Evolutionary conservation across 805 yeast species (phyloP), one percentile per base, ranked within the genome.

Genomic region (Ogataea kodamae): DNA sequence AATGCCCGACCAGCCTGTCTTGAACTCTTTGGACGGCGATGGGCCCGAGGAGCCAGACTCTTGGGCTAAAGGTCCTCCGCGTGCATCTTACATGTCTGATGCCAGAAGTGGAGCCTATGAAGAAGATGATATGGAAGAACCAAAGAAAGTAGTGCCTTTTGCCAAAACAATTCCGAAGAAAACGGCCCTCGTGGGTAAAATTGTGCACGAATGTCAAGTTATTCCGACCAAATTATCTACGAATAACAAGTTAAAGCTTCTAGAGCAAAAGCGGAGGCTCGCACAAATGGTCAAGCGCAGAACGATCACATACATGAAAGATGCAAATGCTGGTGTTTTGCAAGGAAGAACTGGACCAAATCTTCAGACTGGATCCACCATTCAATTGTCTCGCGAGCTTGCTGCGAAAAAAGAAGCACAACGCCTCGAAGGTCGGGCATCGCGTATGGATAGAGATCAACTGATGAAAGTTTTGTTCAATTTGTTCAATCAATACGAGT

Each of bases 371-470:
- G 67, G 83, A 46, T 66, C 76, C 48, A 75, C 80, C 16, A 79
- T 89, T 18, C 72, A 76, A 25, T 81, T 87, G 67, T 72, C 87
- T 54, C 66, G 68, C 37, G 78, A 70, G 47, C 68, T 69, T 49
- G 65, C 70, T 15, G 64, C 55, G 25, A 72, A 86, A 63, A 66
- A 66, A 37, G 78, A 72, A 46, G 74, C 69, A 45, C 62, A 67
- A 17, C 65, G 64, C 45, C 64, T 68, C 46, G 94, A 85, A 46
- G 94, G 92, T 32, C 81, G 95, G 54, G 95, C 97, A 20, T 86
- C 84, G 46, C 76, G 98, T 57, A 85, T 92, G 81, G 96, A 95
- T 22, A 79, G 85, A 65, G 86, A 84, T 57, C 97, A 88, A 44
- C 72, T 92, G 38, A 73, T 90, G 70, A 96, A 89, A 60, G 64